Evolutionary conservation across 805 yeast genomes (phyloP).

Genomic region (Metschnikowia picachoensis): DNA sequence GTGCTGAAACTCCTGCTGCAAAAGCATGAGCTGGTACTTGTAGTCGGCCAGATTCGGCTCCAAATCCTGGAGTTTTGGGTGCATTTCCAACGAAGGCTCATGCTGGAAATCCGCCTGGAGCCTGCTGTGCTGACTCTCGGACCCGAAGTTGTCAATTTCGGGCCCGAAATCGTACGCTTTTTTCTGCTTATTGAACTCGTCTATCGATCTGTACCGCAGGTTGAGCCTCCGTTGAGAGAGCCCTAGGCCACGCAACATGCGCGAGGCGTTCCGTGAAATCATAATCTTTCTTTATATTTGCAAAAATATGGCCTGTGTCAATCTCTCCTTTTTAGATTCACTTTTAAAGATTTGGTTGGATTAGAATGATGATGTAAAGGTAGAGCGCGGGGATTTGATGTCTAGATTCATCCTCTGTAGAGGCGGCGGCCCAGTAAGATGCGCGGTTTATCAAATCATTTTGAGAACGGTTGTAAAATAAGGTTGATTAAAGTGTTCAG

Average conservation of each 20-base stretch:
- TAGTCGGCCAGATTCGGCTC: conserved; percentile 34
- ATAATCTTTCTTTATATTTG: not conserved
- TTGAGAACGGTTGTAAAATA: too few species aligned
- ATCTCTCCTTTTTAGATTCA: too few species aligned
- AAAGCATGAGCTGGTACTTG: conserved; percentile 27
- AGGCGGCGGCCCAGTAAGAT: too few species aligned
- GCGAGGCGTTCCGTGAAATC: not conserved
- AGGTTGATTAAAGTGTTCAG: not conserved
- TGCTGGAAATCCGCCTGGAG: conserved; percentile 2
- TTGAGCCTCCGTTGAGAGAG: not conserved
- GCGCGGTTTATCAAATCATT: too few species aligned
- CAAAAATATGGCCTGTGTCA: not conserved
- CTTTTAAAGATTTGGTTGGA: too few species aligned
- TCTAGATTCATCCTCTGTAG: too few species aligned
- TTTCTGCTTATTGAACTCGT: conserved; percentile 36
- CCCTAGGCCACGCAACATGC: not conserved
- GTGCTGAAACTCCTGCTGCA: conserved; percentile 25
- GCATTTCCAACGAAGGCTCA: conserved; percentile 4
- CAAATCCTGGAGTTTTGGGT: conserved; percentile 27
- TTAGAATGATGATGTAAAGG: too few species aligned
- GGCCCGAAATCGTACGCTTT: conserved; percentile 28
- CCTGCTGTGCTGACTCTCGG: conserved; percentile 5
- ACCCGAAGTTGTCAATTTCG: conserved; percentile 6
- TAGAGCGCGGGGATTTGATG: too few species aligned
- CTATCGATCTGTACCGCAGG: conserved; percentile 22